These are phyloP conservation scores for Osmanthus fragrans DNA, from an alignment of 257 asterid species.

Conservation along the genomic window DNA sequence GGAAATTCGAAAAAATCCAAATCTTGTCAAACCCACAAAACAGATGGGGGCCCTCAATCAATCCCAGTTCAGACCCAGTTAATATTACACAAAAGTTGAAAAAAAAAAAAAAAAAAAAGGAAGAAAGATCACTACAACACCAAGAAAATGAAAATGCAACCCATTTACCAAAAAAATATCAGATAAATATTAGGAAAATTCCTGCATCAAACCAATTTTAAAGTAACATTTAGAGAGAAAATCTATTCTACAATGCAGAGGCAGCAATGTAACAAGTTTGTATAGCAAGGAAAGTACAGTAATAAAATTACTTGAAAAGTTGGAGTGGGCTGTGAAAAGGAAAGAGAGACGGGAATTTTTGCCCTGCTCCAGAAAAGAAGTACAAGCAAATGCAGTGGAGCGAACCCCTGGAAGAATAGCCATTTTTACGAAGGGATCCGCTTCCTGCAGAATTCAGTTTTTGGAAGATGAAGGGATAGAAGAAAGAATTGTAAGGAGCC, in stretches of 20 bases:
- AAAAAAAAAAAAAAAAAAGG: too few relatives aligned
- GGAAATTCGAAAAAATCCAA: neutral
- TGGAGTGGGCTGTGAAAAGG: constrained; percentile 16
- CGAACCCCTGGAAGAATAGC: constrained; percentile 33
- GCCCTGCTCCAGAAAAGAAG: constrained; percentile 27
- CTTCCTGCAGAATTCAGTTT: neutral
- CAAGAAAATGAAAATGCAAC: constrained; percentile 15
- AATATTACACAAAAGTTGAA: neutral
- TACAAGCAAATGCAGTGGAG: constrained; percentile 30
- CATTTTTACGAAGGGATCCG: constrained; percentile 17
- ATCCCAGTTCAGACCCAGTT: constrained; percentile 1
- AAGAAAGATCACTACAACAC: neutral
- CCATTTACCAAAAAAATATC: neutral
- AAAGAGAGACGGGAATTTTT: constrained; percentile 22
- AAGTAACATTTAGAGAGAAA: neutral
- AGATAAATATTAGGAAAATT: neutral
- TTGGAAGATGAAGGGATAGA: neutral
- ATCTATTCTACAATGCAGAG: neutral
- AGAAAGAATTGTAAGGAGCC: neutral
- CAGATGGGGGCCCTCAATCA: neutral
- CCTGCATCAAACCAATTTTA: neutral
- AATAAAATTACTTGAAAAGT: constrained; percentile 33
- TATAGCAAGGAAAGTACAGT: neutral
- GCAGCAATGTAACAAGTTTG: neutral
- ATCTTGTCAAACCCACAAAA: neutral